phyloP scores from a whole-genome alignment of 805 yeast genomes.

The Ogataea pini region DNA sequence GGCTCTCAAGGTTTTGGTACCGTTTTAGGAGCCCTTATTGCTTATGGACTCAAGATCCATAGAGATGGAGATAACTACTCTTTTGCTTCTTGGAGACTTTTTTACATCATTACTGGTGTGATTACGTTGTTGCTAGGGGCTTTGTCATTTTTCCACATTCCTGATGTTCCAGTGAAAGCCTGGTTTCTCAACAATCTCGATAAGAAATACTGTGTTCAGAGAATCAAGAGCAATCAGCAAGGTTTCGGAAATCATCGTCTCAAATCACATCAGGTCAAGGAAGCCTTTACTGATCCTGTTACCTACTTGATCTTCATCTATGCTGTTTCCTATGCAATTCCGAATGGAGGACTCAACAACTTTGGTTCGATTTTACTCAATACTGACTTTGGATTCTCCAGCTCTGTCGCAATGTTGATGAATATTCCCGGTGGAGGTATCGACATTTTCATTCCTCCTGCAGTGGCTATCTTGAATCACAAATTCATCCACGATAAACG shows the following conservation, averaged over 20 bases:
- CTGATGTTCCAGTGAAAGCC: conserved; percentile 54
- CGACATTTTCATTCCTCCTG: conserved; percentile 35
- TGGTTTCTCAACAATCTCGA: conserved; percentile 40
- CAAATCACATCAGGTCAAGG: conserved; percentile 25
- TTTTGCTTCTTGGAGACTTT: conserved; percentile 47
- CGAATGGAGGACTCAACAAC: conserved; percentile 43
- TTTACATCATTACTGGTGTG: conserved; percentile 56
- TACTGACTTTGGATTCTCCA: conserved; percentile 27
- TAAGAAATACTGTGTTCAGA: conserved; percentile 35
- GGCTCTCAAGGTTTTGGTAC: conserved; percentile 41
- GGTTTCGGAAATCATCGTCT: conserved; percentile 27
- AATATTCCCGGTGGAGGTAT: conserved; percentile 33
- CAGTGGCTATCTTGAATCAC: conserved; percentile 27
- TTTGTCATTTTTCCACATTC: conserved; percentile 42
- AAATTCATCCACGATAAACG: conserved; percentile 33
- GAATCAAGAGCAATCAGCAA: conserved; percentile 25
- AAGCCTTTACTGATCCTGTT: conserved; percentile 26
- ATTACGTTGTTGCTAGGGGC: conserved; percentile 43
- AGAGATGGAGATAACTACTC: conserved; percentile 33
- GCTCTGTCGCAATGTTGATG: conserved; percentile 26
- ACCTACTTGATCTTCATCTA: conserved; percentile 48
- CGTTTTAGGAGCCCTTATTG: conserved; percentile 43
- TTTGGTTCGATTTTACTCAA: conserved; percentile 42
- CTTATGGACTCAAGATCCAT: conserved; percentile 36
- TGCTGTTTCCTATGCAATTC: conserved; percentile 30